phyloP scores from a whole-genome alignment of 2,329 filamentous ascomycete species.

The Hymenoscyphus albidus region DNA sequence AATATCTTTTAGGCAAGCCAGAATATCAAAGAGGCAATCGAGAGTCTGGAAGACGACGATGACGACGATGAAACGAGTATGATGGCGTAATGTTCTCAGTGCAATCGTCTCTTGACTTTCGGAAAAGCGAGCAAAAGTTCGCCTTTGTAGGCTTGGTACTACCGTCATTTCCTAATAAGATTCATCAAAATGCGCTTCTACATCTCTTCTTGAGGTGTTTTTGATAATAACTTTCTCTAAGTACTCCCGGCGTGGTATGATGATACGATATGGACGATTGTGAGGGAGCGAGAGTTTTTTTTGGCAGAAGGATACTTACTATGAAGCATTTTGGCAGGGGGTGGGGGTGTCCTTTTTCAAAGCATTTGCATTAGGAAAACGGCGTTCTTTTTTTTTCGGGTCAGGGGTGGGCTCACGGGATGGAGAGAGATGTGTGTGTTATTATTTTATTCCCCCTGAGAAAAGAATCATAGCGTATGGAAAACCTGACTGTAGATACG shows the following conservation, averaged over 20 bases:
- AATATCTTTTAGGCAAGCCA: constrained; percentile 65
- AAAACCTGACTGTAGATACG: constrained; percentile 1
- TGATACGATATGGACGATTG: constrained; percentile 15
- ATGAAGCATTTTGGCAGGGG: neutral
- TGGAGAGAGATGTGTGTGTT: neutral
- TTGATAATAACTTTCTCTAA: constrained; percentile 5
- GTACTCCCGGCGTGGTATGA: constrained; percentile 12
- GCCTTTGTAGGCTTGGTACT: neutral
- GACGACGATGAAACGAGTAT: constrained; percentile 46
- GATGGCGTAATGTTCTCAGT: constrained; percentile 21
- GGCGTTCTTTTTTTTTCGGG: constrained; percentile 3
- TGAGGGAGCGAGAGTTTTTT: neutral
- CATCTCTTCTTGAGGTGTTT: neutral
- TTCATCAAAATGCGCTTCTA: constrained; percentile 3
- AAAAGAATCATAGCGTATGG: constrained; percentile 1
- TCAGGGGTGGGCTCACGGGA: neutral
- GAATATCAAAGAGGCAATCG: constrained; percentile 95
- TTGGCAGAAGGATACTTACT: neutral
- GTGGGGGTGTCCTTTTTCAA: neutral
- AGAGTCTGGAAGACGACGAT: constrained; percentile 78
- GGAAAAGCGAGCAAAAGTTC: neutral
- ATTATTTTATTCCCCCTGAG: neutral
- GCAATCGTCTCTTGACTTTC: neutral
- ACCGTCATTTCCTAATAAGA: constrained; percentile 1
- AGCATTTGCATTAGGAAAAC: constrained; percentile 14